phyloP scores from a whole-genome alignment of 352 stramenopile species.

The Phytophthora meadii region DNA sequence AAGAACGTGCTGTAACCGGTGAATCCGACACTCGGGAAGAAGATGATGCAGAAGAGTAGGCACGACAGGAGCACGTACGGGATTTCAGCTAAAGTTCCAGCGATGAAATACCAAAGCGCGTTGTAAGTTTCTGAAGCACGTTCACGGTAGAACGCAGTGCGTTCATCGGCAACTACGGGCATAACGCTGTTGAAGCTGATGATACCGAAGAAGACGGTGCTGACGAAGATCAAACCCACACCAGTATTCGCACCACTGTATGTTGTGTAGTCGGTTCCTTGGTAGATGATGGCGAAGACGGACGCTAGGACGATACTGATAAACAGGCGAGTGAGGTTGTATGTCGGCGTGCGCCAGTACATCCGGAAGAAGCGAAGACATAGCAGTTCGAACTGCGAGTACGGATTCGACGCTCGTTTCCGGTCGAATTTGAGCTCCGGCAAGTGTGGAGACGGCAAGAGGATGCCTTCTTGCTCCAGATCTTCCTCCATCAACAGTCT shows the following conservation, averaged over 20 bases:
- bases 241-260: slow-evolving; percentile 49
- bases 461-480: slow-evolving; percentile 47
- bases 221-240: slow-evolving; percentile 86
- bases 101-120: slow-evolving; percentile 79
- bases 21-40: slow-evolving; percentile 64
- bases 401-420: slow-evolving; percentile 40
- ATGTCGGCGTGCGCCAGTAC: slow-evolving; percentile 76
- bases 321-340: slow-evolving; percentile 78
- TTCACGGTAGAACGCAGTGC: slow-evolving; percentile 94
- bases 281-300: slow-evolving; percentile 84
- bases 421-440: slow-evolving; percentile 47
- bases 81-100: slow-evolving; percentile 80
- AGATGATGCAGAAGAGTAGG: slow-evolving; percentile 56
- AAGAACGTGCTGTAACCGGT: slow-evolving; percentile 45
- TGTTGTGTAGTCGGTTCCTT: slow-evolving; percentile 49
- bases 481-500: slow-evolving; percentile 45
- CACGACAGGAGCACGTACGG: slow-evolving; percentile 61
- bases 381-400: slow-evolving; percentile 40
- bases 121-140: slow-evolving; percentile 92
- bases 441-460: slow-evolving; percentile 34
- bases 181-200: slow-evolving; percentile 43
- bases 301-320: slow-evolving; percentile 71
- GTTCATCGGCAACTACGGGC: slow-evolving; percentile 61
- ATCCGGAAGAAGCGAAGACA: slow-evolving; percentile 53
- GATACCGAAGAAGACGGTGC: slow-evolving; percentile 81